Base-by-base conservation (phyloP, 371 early-diverging fungal species). In the Rhizomucor miehei region DNA sequence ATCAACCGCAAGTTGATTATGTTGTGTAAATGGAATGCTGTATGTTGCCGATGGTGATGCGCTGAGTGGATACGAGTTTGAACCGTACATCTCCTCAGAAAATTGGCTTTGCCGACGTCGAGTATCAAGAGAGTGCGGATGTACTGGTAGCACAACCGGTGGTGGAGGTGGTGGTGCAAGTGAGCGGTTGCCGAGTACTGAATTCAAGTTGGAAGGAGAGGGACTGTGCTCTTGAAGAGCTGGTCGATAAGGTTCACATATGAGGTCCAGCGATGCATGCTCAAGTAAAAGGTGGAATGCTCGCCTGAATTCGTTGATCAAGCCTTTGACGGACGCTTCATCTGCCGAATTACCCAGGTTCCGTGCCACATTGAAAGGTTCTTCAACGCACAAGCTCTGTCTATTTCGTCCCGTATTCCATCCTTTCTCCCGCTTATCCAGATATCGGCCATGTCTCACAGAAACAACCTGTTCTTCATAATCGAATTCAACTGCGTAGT, bases 281-380 rank as follows among this genome's bases (percentile, higher is more conserved):
- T 75, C 70, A n/a, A 77, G 64, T 21, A 95, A 57, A 11, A 88
- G 73, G 47, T 71, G 67, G 23, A 84, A 69, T 8, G 88, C 90
- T 11, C 94, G 77, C 47, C 81, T 71, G 61, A 93, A 89, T 65
- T 96, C 96, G 13, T 68, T 57, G 38, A 81, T 67, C 45, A 96
- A 60, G 1, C 94, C 94, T 29, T 75, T 73, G 0, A 93, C 87
- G 12, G 89, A 84, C 0, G 80, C 70, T 34, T 69, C 78, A 67
- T 94, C 93, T 1, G 93, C 93, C 13, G 91, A 89, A 57, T 96
- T 94, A 0, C 92, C 94, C 2, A 96, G 73, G 56, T 96, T 96
- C 38, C 94, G 78, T 39, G 81, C 69, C 0, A 86, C 81, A 57
- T 88, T 86, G 60, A 96, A 91, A 1, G 94, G 94, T 62, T 94